Conservation (phyloP, 768 basidiomycete species). For the Boletus rubescentipes region DNA sequence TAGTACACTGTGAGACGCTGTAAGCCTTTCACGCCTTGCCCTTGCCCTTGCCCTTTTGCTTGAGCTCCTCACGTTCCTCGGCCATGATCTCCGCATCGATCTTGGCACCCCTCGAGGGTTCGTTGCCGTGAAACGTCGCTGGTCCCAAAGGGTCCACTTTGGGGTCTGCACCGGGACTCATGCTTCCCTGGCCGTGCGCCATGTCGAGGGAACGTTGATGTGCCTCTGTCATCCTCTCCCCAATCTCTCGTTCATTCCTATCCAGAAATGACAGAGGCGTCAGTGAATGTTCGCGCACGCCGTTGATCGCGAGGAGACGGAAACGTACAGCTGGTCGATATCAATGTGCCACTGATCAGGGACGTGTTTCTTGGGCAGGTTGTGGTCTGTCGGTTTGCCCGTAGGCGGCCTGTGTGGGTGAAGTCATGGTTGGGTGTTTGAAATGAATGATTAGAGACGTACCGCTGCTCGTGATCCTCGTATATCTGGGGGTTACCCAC, state of each 20-base stretch:
- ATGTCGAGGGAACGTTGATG: constrained; percentile 29
- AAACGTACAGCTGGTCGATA: constrained; percentile 29
- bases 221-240: constrained; percentile 37
- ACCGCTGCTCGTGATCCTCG: constrained; percentile 50
- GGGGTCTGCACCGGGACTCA: constrained; percentile 31
- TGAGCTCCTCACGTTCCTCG: constrained; percentile 50
- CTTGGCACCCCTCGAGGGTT: constrained; percentile 56
- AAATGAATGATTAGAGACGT: constrained; percentile 8
- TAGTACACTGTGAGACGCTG: background rate
- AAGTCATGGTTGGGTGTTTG: background rate
- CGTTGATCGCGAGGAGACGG: background rate
- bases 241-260: constrained; percentile 46
- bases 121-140: constrained; percentile 52
- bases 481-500: constrained; percentile 50
- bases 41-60: constrained; percentile 47
- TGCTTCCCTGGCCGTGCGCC: constrained; percentile 27
- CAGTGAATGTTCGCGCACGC: background rate
- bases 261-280: background rate
- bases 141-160: constrained; percentile 47
- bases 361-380: constrained; percentile 29
- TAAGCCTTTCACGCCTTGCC: constrained; percentile 29
- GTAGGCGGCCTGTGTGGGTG: constrained; percentile 18
- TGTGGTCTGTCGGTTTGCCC: constrained; percentile 23
- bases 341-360: constrained; percentile 37
- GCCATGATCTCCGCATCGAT: constrained; percentile 55